phyloP scores from a whole-genome alignment of 2,329 filamentous ascomycete genomes.

The Ilyonectria mors-panacis region DNA sequence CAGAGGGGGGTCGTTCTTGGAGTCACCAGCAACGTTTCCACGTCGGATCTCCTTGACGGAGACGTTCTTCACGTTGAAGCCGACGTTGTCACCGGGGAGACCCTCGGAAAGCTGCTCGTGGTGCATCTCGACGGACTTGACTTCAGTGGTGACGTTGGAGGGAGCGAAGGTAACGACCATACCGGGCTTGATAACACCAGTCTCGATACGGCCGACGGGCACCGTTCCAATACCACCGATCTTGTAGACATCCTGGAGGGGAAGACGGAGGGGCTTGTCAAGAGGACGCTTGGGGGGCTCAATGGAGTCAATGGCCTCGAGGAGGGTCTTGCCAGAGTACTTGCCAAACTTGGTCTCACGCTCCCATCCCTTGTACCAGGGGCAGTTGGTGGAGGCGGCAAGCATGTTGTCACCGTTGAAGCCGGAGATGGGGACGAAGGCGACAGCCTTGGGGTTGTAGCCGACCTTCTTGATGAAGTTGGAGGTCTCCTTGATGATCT shows the following conservation, averaged over 20 bases:
- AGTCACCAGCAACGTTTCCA: slow-evolving; percentile 99
- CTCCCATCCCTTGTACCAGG: slow-evolving; percentile 99
- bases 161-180: slow-evolving; percentile 99
- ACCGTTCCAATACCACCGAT: slow-evolving; percentile 99
- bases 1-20: slow-evolving; percentile 98
- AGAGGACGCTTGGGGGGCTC: slow-evolving; percentile 92
- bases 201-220: slow-evolving; percentile 99
- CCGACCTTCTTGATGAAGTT: slow-evolving; percentile 99
- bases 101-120: slow-evolving; percentile 98
- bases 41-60: slow-evolving; percentile 99
- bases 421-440: slow-evolving; percentile 99
- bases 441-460: slow-evolving; percentile 99
- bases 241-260: slow-evolving; percentile 99
- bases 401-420: slow-evolving; percentile 99
- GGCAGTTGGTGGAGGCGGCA: slow-evolving; percentile 88
- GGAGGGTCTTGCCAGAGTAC: slow-evolving; percentile 94
- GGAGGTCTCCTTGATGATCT: slow-evolving; percentile 99
- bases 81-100: slow-evolving; percentile 99
- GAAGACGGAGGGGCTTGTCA: slow-evolving; percentile 99
- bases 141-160: slow-evolving; percentile 99
- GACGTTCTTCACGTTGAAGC: slow-evolving; percentile 99
- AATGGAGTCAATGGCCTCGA: slow-evolving; percentile 98
- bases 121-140: slow-evolving; percentile 99
- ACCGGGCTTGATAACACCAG: slow-evolving; percentile 91
- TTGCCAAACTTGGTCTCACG: slow-evolving; percentile 94